These are phyloP conservation scores for Lathyrus aphaca DNA, from an alignment of 306 rosid species.

Conservation along the genomic window DNA sequence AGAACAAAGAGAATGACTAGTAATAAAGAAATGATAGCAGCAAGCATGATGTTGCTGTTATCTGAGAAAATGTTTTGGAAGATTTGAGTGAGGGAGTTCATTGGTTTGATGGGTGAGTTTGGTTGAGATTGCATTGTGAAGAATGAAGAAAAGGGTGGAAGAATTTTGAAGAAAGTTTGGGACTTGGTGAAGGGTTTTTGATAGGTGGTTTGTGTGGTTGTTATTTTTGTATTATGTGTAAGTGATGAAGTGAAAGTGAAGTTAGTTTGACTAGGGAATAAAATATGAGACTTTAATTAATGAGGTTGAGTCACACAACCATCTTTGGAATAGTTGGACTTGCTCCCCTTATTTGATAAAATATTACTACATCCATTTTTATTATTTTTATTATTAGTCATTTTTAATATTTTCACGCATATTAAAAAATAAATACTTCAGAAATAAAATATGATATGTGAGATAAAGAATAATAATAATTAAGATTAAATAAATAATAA, in stretches of 20 bases:
- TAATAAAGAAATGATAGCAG: constrained; percentile 76
- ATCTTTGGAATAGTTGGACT: not conserved
- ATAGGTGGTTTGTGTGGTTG: constrained; percentile 19
- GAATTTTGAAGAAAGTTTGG: constrained; percentile 4
- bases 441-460: too few species aligned
- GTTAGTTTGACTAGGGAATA: constrained; percentile 44
- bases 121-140: constrained; percentile 46
- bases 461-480: too few species aligned
- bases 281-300: constrained; percentile 9
- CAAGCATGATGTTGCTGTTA: constrained; percentile 80
- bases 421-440: too few species aligned
- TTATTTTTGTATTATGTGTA: constrained; percentile 34
- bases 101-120: constrained; percentile 35
- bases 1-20: constrained; percentile 89
- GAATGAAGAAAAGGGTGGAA: constrained; percentile 30
- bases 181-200: constrained; percentile 28
- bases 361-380: too few species aligned
- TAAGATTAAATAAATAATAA: too few species aligned
- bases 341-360: too few species aligned
- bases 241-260: constrained; percentile 46
- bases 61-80: constrained; percentile 68
- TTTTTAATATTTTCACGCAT: too few species aligned
- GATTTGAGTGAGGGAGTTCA: constrained; percentile 45
- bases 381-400: too few species aligned
- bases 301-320: not conserved